phyloP scores from a whole-genome alignment of 306 rosid species.

The Oxytropis ochrocephala region DNA sequence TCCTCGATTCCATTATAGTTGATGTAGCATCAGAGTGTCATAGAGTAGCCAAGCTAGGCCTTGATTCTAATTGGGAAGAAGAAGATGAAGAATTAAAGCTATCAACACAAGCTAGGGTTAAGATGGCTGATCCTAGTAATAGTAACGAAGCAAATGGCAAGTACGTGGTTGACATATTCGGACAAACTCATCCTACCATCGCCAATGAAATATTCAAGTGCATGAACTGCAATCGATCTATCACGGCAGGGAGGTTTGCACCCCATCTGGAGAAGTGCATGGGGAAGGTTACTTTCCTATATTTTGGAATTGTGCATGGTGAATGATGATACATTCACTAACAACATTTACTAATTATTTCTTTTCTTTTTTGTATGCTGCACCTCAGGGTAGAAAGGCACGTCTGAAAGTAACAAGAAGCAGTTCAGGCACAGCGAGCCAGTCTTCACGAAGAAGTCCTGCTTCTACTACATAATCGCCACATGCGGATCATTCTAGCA shows the following conservation, averaged over 20 bases:
- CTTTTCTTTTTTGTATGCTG: not conserved
- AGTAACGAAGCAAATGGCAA: slow-evolving; percentile 71
- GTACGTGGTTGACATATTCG: slow-evolving; percentile 87
- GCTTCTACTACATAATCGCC: slow-evolving; percentile 48
- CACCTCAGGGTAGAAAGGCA: slow-evolving; percentile 88
- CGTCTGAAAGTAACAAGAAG: slow-evolving; percentile 89
- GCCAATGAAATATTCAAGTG: slow-evolving; percentile 80
- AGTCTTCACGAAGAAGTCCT: slow-evolving; percentile 60
- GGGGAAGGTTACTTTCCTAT: slow-evolving; percentile 74
- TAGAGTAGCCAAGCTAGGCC: slow-evolving; percentile 81
- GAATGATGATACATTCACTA: not conserved
- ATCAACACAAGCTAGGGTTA: slow-evolving; percentile 81
- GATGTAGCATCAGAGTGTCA: slow-evolving; percentile 98
- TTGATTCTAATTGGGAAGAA: slow-evolving; percentile 87
- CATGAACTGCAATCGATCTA: slow-evolving; percentile 85
- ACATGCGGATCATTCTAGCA: slow-evolving; percentile 46
- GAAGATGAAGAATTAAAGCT: slow-evolving; percentile 92
- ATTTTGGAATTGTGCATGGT: not conserved
- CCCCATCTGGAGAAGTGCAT: slow-evolving; percentile 99
- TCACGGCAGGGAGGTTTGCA: slow-evolving; percentile 91
- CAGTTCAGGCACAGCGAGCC: slow-evolving; percentile 71
- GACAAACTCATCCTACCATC: slow-evolving; percentile 85
- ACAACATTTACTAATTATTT: not conserved
- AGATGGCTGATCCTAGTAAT: slow-evolving; percentile 82
- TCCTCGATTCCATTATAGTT: slow-evolving; percentile 81